A percentile compares a stretch with the other conserved stretches of the same genome.
phyloP scores from a whole-genome alignment of 2,329 filamentous ascomycete species.

The Paecilomyces formosus region DNA sequence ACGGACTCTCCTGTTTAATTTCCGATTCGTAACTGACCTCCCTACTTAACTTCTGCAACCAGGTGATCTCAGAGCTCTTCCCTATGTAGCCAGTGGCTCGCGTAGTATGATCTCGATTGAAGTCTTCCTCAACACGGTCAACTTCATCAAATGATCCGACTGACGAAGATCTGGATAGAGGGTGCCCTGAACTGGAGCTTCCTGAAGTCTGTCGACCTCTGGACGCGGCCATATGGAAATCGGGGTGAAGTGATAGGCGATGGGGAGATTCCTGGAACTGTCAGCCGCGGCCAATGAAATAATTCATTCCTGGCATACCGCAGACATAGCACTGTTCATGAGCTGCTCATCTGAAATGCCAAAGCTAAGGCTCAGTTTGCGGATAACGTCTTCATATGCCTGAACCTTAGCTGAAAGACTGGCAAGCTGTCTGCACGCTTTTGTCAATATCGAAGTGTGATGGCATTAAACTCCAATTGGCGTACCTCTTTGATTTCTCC shows the following conservation, averaged over 20 bases:
- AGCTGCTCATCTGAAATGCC: constrained; percentile 29
- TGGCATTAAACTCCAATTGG: background rate
- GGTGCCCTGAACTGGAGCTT: constrained; percentile 13
- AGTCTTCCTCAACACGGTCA: constrained; percentile 38
- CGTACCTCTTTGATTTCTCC: constrained; percentile 37
- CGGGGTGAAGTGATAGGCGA: constrained; percentile 12
- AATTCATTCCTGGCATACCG: constrained; percentile 13
- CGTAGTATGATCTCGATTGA: constrained; percentile 30
- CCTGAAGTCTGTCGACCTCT: constrained; percentile 13
- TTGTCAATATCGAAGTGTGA: background rate
- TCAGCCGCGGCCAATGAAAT: constrained; percentile 1
- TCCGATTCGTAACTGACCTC: constrained; percentile 22
- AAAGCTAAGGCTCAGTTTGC: constrained; percentile 27
- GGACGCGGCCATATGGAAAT: constrained; percentile 6
- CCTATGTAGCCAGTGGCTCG: constrained; percentile 37
- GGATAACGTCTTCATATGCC: constrained; percentile 33
- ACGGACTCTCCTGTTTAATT: constrained; percentile 8
- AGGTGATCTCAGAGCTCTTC: constrained; percentile 38
- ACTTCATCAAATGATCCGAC: constrained; percentile 28
- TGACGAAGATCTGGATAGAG: constrained; percentile 15
- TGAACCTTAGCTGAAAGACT: constrained; percentile 34
- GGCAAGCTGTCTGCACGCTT: constrained; percentile 28
- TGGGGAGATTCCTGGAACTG: constrained; percentile 7
- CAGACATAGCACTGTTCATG: constrained; percentile 24
- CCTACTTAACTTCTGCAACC: constrained; percentile 33